Conservation (phyloP, 2,329 filamentous ascomycete species). For the Aspergillus niger region DNA sequence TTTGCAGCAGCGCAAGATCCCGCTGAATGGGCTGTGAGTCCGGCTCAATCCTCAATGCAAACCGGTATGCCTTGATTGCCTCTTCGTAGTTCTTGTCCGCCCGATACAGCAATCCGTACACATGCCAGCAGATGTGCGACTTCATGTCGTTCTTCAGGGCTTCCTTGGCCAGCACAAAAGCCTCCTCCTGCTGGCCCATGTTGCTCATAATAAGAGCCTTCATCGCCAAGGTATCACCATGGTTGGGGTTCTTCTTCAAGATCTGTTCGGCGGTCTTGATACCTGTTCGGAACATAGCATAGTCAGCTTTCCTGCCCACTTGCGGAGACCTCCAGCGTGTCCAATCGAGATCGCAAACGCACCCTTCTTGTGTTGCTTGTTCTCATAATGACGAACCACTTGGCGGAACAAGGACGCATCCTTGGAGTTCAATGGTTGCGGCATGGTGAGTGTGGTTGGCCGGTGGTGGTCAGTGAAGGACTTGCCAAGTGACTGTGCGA, state of each 20-base stretch:
- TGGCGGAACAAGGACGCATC: conserved; percentile 92
- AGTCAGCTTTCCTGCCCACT: conserved; percentile 19
- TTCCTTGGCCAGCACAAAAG: conserved; percentile 88
- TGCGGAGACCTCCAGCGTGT: conserved; percentile 12
- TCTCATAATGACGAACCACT: conserved; percentile 93
- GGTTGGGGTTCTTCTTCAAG: conserved; percentile 87
- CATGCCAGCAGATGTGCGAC: conserved; percentile 99
- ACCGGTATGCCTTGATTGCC: conserved; percentile 98
- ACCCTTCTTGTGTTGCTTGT: conserved; percentile 96
- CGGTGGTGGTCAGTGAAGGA: conserved; percentile 24
- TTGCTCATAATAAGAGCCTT: conserved; percentile 96
- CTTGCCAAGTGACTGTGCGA: conserved; percentile 34
- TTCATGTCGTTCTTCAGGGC: conserved; percentile 97
- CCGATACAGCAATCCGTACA: conserved; percentile 92
- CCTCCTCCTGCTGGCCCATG: conserved; percentile 88
- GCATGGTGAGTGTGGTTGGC: conserved; percentile 42
- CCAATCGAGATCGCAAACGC: conserved; percentile 20
- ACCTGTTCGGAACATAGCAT: conserved; percentile 53
- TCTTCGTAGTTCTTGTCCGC: conserved; percentile 97
- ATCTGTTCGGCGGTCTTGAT: conserved; percentile 96
- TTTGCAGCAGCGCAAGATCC: conserved; percentile 87
- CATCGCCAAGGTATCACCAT: conserved; percentile 99
- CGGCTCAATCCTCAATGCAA: conserved; percentile 89
- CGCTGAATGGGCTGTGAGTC: conserved; percentile 91
- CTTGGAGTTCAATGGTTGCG: conserved; percentile 66